Base-by-base conservation (phyloP, 192 early-diverging fungal genomes). In the Gryganskiella cystojenkinii region DNA sequence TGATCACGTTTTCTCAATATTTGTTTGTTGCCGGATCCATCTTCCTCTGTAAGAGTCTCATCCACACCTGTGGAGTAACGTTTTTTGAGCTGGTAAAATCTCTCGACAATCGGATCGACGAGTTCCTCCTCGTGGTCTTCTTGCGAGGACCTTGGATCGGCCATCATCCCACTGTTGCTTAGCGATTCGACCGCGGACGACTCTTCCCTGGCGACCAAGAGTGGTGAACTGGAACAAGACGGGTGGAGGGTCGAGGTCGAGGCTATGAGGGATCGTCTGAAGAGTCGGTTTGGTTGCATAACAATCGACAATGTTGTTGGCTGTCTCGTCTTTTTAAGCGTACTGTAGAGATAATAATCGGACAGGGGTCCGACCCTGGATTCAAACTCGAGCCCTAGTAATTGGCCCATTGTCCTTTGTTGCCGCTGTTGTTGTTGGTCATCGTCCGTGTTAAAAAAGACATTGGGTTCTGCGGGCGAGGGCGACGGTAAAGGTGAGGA, bases 321-420 rank as follows among this genome's bases (percentile, higher is more conserved):
- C 7, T 4, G 35, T 31, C 22, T 3, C 27, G 44, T 44, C 64
- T 74, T 1, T 46, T n/a, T n/a, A n/a, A n/a, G 22, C 9, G 45
- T 44, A 27, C 72, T 75, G 49, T 62, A 75, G 4, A 75, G 45
- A 56, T 61, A 67, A 49, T 75, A 75, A 28, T 75, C 72, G 25
- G 56, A 57, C 28, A 75, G 44, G 20, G 43, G 33, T 4, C 72
- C 72, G 2, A 75, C 72, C 13, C 52, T 28, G 13, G 72, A 61
- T 37, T 75, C 72, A 22, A 75, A 75, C 7, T 64, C 40, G 9
- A 75, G 54, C 6, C 59, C 45, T 13, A 75, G 20, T 50, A 75
- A 25, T 15, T 62, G 31, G 28, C 72, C 71, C 25, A 75, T 40
- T 1, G 45, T 17, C 30, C 45, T 27, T 19, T 74, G 71, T 7